phyloP scores from a whole-genome alignment of 1,284 basidiomycete species.

The Singerocomus inundabilis region DNA sequence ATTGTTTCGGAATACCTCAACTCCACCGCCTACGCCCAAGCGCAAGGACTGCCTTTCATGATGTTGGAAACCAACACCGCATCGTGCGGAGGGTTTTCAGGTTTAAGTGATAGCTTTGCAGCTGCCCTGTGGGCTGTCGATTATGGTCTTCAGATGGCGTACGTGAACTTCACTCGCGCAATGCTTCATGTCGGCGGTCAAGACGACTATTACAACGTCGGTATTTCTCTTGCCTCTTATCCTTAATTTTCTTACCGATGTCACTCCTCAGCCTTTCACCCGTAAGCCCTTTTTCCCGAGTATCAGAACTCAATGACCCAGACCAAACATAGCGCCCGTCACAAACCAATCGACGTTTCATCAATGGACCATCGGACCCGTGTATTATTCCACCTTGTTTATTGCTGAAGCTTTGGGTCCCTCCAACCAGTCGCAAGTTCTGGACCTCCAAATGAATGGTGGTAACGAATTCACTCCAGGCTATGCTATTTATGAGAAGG shows the following conservation, averaged over 20 bases:
- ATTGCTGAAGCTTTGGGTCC: conserved; percentile 68
- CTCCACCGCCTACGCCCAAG: too few relatives aligned
- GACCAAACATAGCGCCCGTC: too few relatives aligned
- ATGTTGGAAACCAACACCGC: too few relatives aligned
- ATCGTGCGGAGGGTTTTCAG: too few relatives aligned
- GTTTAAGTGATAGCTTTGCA: conserved; percentile 70
- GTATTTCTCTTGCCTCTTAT: conserved; percentile 21
- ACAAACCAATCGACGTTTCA: too few relatives aligned
- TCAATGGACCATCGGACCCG: too few relatives aligned
- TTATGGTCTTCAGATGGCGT: conserved; percentile 62
- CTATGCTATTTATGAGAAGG: conserved; percentile 72
- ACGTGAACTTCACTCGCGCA: too few relatives aligned
- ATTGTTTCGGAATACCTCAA: too few relatives aligned
- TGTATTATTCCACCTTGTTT: conserved; percentile 63
- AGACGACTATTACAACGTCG: conserved; percentile 64
- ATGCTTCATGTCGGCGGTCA: conserved; percentile 72
- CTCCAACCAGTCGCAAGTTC: conserved; percentile 55
- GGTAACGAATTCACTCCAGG: conserved; percentile 58
- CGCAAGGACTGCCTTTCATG: too few relatives aligned
- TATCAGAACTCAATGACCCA: neutral
- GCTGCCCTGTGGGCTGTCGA: conserved; percentile 72
- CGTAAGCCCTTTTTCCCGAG: conserved; percentile 21
- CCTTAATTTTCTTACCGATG: neutral
- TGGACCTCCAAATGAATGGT: conserved; percentile 55
- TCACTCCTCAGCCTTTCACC: conserved; percentile 30